Percentiles rank a stretch among this genome's conserved stretches.
Conservation (phyloP, 441 rosid species). For the Arabidopsis lyrata region DNA sequence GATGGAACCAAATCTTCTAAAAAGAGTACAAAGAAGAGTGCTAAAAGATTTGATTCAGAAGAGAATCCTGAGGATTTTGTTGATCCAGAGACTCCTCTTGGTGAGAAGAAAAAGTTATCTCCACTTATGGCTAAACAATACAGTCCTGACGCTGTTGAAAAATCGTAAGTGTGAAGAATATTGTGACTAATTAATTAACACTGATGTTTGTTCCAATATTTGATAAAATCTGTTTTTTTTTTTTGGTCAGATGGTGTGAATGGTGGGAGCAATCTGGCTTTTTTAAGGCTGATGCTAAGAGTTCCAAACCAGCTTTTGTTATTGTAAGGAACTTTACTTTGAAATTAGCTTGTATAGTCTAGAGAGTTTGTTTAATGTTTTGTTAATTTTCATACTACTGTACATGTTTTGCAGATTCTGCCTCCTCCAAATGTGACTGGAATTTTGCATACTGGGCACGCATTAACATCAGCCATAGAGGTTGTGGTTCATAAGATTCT, state of each 20-base stretch:
- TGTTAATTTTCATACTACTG: no score
- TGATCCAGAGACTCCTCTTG: conserved; percentile 40
- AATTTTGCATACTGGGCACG: conserved; percentile 92
- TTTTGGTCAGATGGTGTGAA: conserved; percentile 71
- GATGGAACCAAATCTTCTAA: not conserved
- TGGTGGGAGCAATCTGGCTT: conserved; percentile 90
- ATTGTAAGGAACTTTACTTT: conserved; percentile 46
- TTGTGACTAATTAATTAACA: not conserved
- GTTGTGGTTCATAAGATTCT: no score
- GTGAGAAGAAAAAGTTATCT: conserved; percentile 78
- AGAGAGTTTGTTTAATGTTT: no score
- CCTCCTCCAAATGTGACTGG: conserved; percentile 99
- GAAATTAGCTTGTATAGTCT: no score
- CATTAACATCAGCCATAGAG: conserved; percentile 60
- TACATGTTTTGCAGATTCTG: conserved; percentile 45
- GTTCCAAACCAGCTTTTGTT: conserved; percentile 72
- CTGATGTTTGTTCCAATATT: no score
- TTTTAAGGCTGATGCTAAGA: conserved; percentile 71
- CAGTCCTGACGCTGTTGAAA: conserved; percentile 60
- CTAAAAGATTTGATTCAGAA: no score
- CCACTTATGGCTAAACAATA: conserved; percentile 65
- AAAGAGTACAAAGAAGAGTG: no score
- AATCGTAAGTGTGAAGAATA: conserved; percentile 54
- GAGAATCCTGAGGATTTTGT: conserved; percentile 52
- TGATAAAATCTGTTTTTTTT: conserved; percentile 38